A percentile compares a stretch with the other conserved stretches of the same genome.
phyloP scores from a whole-genome alignment of 768 basidiomycete genomes.

The Auricularia sp. region DNA sequence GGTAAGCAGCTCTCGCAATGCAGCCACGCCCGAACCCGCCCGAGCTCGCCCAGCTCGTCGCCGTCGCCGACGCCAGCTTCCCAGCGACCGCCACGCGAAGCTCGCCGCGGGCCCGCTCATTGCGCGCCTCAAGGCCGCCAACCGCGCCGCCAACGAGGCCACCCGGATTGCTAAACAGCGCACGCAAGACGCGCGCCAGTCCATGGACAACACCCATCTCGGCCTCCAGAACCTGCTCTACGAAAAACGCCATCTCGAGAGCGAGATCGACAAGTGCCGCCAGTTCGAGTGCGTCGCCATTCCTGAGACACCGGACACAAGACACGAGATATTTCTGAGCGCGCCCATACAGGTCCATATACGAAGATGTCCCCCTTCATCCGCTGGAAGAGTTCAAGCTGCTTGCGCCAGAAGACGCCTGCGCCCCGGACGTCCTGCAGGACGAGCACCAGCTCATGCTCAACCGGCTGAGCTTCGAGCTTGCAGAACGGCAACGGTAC shows the following conservation, averaged over 20 bases:
- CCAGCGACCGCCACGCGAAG: conserved; percentile 13
- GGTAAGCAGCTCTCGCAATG: not conserved
- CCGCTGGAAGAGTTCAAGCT: conserved; percentile 54
- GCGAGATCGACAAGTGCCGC: conserved; percentile 87
- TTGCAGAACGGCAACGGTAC: conserved; percentile 80
- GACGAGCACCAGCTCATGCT: conserved; percentile 82
- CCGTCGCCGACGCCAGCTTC: not conserved
- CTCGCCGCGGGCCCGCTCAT: conserved; percentile 68
- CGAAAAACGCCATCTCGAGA: conserved; percentile 81
- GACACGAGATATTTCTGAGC: not conserved
- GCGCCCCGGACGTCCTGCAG: conserved; percentile 47
- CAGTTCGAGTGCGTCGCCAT: conserved; percentile 68
- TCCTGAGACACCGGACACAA: not conserved
- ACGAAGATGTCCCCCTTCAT: conserved; percentile 78
- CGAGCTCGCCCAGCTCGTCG: not conserved
- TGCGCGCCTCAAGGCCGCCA: conserved; percentile 67
- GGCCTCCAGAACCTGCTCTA: conserved; percentile 80
- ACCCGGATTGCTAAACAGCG: conserved; percentile 58
- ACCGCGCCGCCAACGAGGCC: conserved; percentile 61
- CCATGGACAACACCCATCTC: conserved; percentile 86
- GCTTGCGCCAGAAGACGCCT: conserved; percentile 60
- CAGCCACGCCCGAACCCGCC: not conserved
- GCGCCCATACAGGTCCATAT: conserved; percentile 53
- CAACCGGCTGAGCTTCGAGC: conserved; percentile 77
- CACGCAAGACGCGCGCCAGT: conserved; percentile 63